phyloP scores from a whole-genome alignment of 2,329 filamentous ascomycete species.

The Paraconiothyrium sp. region DNA sequence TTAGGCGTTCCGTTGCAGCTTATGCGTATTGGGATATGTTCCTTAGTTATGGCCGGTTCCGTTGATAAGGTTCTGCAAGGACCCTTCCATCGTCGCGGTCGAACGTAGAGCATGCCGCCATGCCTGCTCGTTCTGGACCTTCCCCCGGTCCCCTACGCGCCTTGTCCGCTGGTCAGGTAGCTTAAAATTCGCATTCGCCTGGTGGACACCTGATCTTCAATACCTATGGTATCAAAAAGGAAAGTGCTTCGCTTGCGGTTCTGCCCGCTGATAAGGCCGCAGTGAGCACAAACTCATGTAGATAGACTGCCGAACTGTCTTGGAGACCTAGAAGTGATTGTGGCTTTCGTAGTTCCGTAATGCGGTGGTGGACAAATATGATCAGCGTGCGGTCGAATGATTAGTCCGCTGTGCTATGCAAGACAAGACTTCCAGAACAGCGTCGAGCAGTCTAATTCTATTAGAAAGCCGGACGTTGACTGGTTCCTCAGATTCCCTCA shows the following conservation, averaged over 20 bases:
- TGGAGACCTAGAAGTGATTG: background rate
- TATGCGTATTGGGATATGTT: background rate
- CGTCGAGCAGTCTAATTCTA: background rate
- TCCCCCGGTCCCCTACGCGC: background rate
- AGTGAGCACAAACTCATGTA: background rate
- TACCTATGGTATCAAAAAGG: background rate
- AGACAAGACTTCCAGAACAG: background rate
- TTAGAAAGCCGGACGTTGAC: background rate
- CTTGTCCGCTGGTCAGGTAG: too few relatives aligned
- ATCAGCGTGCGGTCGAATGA: background rate
- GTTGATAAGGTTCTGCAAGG: background rate
- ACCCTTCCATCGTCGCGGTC: background rate
- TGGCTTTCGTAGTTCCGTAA: background rate
- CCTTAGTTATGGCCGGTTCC: background rate
- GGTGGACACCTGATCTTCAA: background rate
- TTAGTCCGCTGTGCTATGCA: background rate
- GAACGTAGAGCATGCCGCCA: background rate
- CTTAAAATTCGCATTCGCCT: background rate
- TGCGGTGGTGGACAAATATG: background rate
- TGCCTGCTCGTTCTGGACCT: background rate
- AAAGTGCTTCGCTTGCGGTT: slow-evolving; percentile 2
- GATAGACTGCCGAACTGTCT: background rate
- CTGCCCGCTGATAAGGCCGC: slow-evolving; percentile 1
- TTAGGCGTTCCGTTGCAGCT: background rate
- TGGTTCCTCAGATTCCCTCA: background rate